Evolutionary conservation across 768 basidiomycete species (phyloP).

Genomic region (Serendipita sp.): DNA sequence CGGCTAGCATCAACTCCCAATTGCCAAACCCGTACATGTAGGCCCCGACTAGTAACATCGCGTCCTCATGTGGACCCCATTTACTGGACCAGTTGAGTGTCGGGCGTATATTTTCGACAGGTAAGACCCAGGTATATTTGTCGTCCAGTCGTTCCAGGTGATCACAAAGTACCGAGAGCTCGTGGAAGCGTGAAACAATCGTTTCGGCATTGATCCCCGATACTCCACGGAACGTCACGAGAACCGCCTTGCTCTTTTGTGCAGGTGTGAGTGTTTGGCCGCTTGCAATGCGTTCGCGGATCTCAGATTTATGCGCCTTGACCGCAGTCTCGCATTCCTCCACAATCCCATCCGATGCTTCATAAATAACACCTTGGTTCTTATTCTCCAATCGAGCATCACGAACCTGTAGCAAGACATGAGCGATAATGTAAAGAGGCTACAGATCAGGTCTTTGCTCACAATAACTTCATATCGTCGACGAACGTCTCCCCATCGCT

Average conservation of each 20-base stretch:
- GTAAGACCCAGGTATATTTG: conserved; percentile 69
- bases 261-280: conserved; percentile 85
- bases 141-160: conserved; percentile 61
- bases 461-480: conserved; percentile 90
- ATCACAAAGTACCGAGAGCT: conserved; percentile 74
- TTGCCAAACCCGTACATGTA: conserved; percentile 88
- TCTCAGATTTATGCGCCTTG: conserved; percentile 66
- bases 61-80: conserved; percentile 85
- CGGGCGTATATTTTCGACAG: conserved; percentile 83
- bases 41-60: conserved; percentile 87
- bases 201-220: conserved; percentile 97
- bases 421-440: conserved; percentile 6
- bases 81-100: conserved; percentile 94
- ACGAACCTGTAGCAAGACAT: conserved; percentile 37
- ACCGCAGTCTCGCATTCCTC: conserved; percentile 71
- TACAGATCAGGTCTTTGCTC: conserved; percentile 22
- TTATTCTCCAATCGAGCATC: conserved; percentile 89
- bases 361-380: conserved; percentile 81
- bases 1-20: conserved; percentile 92
- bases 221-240: conserved; percentile 79
- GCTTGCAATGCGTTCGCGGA: conserved; percentile 54
- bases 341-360: conserved; percentile 86
- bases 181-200: conserved; percentile 73
- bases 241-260: conserved; percentile 92
- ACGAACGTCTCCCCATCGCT: conserved; percentile 95